Conservation (phyloP, 2,329 filamentous ascomycete species). For the Penicillium sumatraense region DNA sequence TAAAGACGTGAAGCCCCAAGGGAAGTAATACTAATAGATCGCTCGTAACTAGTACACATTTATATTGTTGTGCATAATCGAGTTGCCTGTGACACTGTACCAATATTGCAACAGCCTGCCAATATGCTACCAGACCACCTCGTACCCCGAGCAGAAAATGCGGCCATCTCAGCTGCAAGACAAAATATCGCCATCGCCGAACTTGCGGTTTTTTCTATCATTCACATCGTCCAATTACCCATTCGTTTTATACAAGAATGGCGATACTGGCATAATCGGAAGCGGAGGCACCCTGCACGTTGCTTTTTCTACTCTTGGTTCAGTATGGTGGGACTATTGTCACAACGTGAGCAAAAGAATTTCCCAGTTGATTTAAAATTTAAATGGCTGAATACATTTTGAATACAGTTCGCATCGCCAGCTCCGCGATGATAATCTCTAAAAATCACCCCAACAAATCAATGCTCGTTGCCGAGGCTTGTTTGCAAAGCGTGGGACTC, state of each 20-base stretch:
- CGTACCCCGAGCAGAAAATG: neutral
- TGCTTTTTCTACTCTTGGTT: slow-evolving; percentile 34
- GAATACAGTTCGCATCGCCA: slow-evolving; percentile 31
- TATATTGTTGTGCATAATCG: neutral
- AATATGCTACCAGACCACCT: slow-evolving; percentile 6
- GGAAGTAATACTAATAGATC: neutral
- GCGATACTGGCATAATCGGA: slow-evolving; percentile 33
- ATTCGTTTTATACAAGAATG: slow-evolving; percentile 31
- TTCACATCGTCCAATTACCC: slow-evolving; percentile 26
- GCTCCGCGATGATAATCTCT: slow-evolving; percentile 28
- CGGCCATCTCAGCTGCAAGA: slow-evolving; percentile 8
- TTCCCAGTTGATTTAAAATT: neutral
- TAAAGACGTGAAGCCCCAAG: neutral
- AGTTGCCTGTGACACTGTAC: neutral
- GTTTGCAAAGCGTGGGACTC: slow-evolving; percentile 32
- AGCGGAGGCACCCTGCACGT: slow-evolving; percentile 14
- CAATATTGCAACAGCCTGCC: neutral
- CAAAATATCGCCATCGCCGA: slow-evolving; percentile 30
- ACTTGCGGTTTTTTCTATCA: slow-evolving; percentile 27
- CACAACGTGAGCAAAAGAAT: slow-evolving; percentile 28
- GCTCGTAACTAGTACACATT: neutral
- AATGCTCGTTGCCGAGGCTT: slow-evolving; percentile 26
- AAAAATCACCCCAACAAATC: slow-evolving; percentile 18
- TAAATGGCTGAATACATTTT: neutral
- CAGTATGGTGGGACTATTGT: slow-evolving; percentile 30